A percentile compares a stretch with the other conserved stretches of the same genome.
Evolutionary conservation across 2,329 filamentous ascomycete genomes (phyloP).

Genomic region (Venturia effusa): DNA sequence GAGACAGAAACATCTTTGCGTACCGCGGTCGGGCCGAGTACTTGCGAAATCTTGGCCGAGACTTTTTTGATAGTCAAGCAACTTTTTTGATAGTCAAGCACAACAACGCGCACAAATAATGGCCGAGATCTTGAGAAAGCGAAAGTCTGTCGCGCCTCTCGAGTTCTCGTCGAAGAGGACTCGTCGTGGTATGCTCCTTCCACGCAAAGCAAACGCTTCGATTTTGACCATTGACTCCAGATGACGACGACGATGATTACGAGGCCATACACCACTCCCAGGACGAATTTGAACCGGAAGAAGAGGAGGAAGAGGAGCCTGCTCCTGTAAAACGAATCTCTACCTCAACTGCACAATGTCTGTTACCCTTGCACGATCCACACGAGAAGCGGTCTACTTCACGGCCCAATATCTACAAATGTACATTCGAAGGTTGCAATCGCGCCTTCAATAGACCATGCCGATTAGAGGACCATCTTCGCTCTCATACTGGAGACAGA

Average conservation of each 20-base stretch:
- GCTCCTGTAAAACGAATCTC: background rate
- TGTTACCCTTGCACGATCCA: background rate
- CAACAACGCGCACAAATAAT: background rate
- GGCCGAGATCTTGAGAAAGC: background rate
- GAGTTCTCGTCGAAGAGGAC: conserved; percentile 21
- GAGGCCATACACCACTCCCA: background rate
- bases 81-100: background rate
- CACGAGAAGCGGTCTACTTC: conserved; percentile 30
- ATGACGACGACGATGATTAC: background rate
- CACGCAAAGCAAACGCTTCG: background rate
- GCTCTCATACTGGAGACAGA: conserved; percentile 77
- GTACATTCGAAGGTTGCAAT: conserved; percentile 60
- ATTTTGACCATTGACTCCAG: background rate
- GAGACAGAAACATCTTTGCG: background rate
- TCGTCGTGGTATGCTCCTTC: conserved; percentile 11
- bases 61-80: background rate
- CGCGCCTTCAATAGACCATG: conserved; percentile 85
- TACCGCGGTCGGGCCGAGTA: background rate
- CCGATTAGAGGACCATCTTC: conserved; percentile 65
- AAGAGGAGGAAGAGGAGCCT: background rate
- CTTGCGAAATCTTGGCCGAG: background rate
- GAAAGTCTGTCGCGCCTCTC: background rate
- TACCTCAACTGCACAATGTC: background rate
- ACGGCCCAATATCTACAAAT: conserved; percentile 63
- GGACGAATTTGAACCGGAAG: conserved; percentile 2